Conservation (phyloP, 257 asterid species). For the Solanum commersonii region DNA sequence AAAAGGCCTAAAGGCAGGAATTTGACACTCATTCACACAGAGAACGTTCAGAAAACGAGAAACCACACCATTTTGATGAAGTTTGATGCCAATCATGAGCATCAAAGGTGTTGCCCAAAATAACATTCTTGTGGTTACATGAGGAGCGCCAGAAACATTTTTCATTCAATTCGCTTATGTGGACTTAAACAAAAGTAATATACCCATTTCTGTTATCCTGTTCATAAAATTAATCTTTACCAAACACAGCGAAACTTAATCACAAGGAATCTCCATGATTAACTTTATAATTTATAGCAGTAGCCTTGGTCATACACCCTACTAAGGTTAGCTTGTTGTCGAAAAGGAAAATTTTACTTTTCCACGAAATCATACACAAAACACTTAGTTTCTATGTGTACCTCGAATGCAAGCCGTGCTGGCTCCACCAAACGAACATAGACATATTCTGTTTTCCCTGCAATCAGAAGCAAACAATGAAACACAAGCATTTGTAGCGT, state of each 20-base stretch:
- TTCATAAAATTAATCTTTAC: background rate
- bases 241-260: background rate
- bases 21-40: background rate
- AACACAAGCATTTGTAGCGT: background rate
- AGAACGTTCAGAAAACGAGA: background rate
- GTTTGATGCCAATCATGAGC: background rate
- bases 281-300: background rate
- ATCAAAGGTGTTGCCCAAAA: background rate
- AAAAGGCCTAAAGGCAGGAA: background rate
- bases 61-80: background rate
- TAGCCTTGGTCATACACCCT: background rate
- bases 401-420: constrained; percentile 77
- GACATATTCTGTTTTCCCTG: constrained; percentile 86
- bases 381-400: constrained; percentile 6
- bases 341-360: background rate
- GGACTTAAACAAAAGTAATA: background rate
- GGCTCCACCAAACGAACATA: constrained; percentile 62
- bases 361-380: background rate
- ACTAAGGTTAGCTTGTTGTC: background rate
- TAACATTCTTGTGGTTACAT: background rate
- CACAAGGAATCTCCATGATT: background rate
- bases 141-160: background rate
- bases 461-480: constrained; percentile 2
- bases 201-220: background rate
- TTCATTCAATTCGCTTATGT: background rate